Base-by-base conservation (phyloP, 2,329 filamentous ascomycete genomes). In the Trichoderma brevicompactum region DNA sequence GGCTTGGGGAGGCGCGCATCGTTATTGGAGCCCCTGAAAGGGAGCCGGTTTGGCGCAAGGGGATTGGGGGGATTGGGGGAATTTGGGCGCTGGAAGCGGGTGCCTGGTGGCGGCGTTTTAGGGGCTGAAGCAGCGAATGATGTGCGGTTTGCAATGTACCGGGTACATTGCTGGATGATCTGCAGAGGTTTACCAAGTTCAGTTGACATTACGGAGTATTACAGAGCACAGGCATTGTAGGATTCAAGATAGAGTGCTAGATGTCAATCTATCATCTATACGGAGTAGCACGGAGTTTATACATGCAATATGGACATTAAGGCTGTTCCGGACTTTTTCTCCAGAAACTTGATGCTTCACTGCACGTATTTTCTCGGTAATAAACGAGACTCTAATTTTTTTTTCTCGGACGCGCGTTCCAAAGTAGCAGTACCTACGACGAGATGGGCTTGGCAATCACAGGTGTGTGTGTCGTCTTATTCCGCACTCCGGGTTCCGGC, bases 1-100 rank as follows among this genome's bases (percentile, higher is more conserved):
- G 23, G 23, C 23, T 23, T n/a, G 17, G 34, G 50, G 17, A 19
- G 34, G 50, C 50, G 50, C 50, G 5, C 9, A 13, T 54, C 36
- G 52, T 43, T 8, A 48, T 17, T 17, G 41, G 28, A 55, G 65
- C 61, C 67, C 67, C 55, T 55, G 59, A 49, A 44, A 28, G 46
- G 43, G 40, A 34, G 23, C 36, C 6, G 10, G 10, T 28, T 28
- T 28, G 13, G 44, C n/a, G 55, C 15, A 46, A 19, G 28, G 36
- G 53, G 23, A 56, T 56, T 19, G 17, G 23, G 23, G 23, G 23
- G 23, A 2, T 28, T 28, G 44, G 19, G 46, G 46, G 46, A n/a
- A n/a, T n/a, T 28, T 7, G 3, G 12, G 23, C 46, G 46, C 46
- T 28, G 46, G 13, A 13, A 28, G 46, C 23, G 46, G 46, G 46